Base-by-base conservation (phyloP, 1,284 basidiomycete genomes). In the Ustilago shanxiensis region DNA sequence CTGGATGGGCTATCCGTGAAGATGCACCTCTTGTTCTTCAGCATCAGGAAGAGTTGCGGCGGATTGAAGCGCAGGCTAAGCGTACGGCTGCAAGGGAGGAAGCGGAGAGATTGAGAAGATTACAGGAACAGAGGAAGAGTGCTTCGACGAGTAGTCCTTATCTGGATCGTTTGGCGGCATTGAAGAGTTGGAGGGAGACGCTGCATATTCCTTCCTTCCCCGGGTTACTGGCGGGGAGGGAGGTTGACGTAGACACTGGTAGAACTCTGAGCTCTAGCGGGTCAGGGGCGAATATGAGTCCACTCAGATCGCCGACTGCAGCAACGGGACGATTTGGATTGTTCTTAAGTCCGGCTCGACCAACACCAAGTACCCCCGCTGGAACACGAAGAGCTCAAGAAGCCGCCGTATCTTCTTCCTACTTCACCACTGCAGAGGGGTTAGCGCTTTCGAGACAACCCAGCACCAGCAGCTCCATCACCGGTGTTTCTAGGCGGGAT, bases 1-100 rank as follows among this genome's bases (percentile, higher is more conserved):
- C 71, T 0, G 79, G 77, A 9, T 82, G 80, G 80, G 64, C 69
- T 3, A 75, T 80, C 9, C 54, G 79, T 1, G 70, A 72, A 39
- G 74, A 77, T n/a, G 73, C 79, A 18, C 71, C 74, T 26, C 16
- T 69, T 7, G 68, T 79, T 10, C 56, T 79, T 13, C 56, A 67
- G 57, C 67, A 70, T 24, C 74, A 72, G n/a, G 60, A 57, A 16
- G 63, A 71, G 31, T 33, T 67, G 29, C 44, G 53, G 14, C 26
- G 64, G 1, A 57, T 67, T 16, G 58, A 62, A 18, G 47, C 50
- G 0, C 53, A 56, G 16, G 77, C 77, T 0, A 53, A 31, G 16
- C 57, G 65, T 2, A 61, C 60, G 9, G 58, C 66, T 2, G 59
- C 57, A 2, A 55, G 41, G 3, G 66, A 68, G 10, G 71, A 73